Base-by-base conservation (phyloP, 768 basidiomycete genomes). In the Lactifluus pinguis region DNA sequence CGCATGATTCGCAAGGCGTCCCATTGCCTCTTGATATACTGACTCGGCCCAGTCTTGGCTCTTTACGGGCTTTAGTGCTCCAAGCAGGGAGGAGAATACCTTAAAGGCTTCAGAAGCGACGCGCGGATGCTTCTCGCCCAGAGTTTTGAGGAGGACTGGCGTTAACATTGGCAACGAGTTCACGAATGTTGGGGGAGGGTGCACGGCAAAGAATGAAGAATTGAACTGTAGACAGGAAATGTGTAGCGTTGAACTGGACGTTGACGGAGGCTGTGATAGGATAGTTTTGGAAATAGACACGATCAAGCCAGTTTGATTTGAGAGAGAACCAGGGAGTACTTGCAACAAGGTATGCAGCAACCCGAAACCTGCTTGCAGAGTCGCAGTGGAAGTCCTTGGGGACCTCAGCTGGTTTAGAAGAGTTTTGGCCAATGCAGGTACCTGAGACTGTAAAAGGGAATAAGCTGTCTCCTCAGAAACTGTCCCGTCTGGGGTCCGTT, bases 21-120 rank as follows among this genome's bases (percentile, higher is more conserved):
- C 71, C 4, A 89, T 75, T 10, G 91, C 86, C 63, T 92, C 85
- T 8, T 81, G 75, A 71, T 95, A 97, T 4, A 97, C 77, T 10
- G 76, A 68, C 57, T 89, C 83, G 5, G 83, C 72, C 90, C 90
- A 92, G 15, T 83, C 82, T 6, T 72, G 74, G 57, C 76, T 69
- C 64, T 83, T 83, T 50, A 88, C 72, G 1, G 92, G 92, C 51
- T 87, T 85, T 42, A 88, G 74, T 2, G 89, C 80, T 63, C 82
- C 85, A 34, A 97, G 78, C 7, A 99, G 76, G 2, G 92, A 80
- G 2, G 92, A 92, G 67, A 92, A 92, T 2, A 86, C 88, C 41
- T 84, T 83, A 80, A 98, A 93, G 0, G 92, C 82, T 68, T 95
- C 92, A 2, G 92, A 85, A 6, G 85, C 87, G 61, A 98, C 82